These are phyloP conservation scores for Salix viminalis DNA, from an alignment of 345 rosid genomes.

Conservation along the genomic window DNA sequence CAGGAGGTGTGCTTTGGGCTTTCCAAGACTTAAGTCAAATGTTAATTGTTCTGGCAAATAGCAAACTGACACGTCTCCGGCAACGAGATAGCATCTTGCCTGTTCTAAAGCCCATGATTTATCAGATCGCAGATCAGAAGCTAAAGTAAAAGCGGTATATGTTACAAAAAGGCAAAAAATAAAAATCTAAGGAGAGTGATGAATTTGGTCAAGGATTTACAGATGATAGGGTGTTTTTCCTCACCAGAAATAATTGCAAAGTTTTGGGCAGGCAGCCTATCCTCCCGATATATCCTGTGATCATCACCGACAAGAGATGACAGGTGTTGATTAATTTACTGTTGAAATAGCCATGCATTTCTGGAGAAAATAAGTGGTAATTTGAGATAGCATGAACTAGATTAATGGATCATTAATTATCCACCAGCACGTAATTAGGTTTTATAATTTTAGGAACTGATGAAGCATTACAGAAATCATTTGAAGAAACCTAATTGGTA, in stretches of 20 bases:
- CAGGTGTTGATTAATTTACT: neutral
- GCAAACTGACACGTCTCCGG: neutral
- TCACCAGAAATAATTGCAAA: too few species aligned
- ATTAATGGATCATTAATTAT: neutral
- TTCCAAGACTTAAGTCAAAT: neutral
- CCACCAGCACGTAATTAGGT: neutral
- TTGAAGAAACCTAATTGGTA: too few species aligned
- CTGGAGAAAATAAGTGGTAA: neutral
- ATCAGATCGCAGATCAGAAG: neutral
- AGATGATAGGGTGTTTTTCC: neutral
- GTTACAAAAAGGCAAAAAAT: too few species aligned
- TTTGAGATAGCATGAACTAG: neutral
- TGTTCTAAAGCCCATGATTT: neutral
- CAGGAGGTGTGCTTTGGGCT: slow-evolving; percentile 15
- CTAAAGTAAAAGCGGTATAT: neutral
- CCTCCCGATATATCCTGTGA: neutral
- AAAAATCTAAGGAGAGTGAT: too few species aligned
- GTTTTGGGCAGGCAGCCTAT: too few species aligned
- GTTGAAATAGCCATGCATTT: neutral
- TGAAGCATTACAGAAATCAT: too few species aligned
- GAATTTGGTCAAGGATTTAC: too few species aligned
- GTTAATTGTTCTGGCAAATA: neutral
- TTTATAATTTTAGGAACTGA: too few species aligned
- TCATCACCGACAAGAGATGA: neutral
- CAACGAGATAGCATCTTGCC: neutral